A percentile compares a stretch with the other conserved stretches of the same genome.
These are phyloP conservation scores for Phytophthora chlamydospora DNA, from an alignment of 352 stramenopile species.

Conservation along the genomic window DNA sequence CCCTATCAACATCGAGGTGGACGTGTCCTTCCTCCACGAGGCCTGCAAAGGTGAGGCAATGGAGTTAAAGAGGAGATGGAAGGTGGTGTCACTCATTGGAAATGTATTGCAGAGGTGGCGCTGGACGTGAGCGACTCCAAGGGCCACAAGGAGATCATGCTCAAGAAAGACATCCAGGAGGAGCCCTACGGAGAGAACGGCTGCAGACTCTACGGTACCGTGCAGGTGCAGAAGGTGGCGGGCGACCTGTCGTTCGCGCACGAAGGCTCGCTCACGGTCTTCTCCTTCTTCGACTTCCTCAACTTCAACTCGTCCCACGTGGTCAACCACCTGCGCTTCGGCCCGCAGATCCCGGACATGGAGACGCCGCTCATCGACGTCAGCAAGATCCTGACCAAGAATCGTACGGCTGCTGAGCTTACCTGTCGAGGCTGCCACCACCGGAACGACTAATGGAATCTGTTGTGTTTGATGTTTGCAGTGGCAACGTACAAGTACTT, in stretches of 20 bases:
- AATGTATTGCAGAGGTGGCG: slow-evolving; percentile 59
- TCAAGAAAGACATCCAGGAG: slow-evolving; percentile 68
- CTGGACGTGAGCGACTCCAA: slow-evolving; percentile 89
- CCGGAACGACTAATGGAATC: slow-evolving; percentile 2
- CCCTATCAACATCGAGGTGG: slow-evolving; percentile 79
- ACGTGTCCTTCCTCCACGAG: slow-evolving; percentile 85
- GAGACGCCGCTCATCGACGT: slow-evolving; percentile 87
- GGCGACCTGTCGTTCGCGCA: slow-evolving; percentile 88
- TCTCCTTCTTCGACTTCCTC: slow-evolving; percentile 88
- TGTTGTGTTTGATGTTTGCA: slow-evolving; percentile 20
- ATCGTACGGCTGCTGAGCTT: slow-evolving; percentile 47
- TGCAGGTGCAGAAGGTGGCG: slow-evolving; percentile 83
- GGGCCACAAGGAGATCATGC: slow-evolving; percentile 84
- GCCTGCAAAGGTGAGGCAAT: slow-evolving; percentile 59
- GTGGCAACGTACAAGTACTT: slow-evolving; percentile 92
- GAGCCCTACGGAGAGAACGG: slow-evolving; percentile 68
- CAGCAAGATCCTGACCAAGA: slow-evolving; percentile 81
- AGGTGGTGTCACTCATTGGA: neutral
- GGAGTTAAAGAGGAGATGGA: neutral
- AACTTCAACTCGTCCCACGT: slow-evolving; percentile 91
- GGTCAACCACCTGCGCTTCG: slow-evolving; percentile 81
- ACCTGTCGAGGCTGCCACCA: neutral
- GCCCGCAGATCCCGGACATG: slow-evolving; percentile 83
- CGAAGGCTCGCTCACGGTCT: slow-evolving; percentile 84
- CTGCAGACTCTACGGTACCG: slow-evolving; percentile 73